Conservation (phyloP, 1,284 basidiomycete species). For the Farysia itapuensis region DNA sequence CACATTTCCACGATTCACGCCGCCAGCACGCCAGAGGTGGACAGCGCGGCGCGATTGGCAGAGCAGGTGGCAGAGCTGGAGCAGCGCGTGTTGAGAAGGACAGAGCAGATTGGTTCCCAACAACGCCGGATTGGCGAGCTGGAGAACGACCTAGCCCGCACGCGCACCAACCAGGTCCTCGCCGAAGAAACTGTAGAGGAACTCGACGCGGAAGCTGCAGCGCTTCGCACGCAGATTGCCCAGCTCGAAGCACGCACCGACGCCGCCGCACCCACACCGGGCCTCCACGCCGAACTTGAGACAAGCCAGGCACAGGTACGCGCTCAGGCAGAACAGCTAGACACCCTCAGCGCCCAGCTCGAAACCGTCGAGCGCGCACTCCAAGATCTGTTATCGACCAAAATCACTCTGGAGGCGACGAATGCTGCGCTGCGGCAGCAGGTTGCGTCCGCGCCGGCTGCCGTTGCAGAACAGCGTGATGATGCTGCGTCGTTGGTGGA, state of each 20-base stretch:
- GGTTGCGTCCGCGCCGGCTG: neutral
- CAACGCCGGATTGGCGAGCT: conserved; percentile 11
- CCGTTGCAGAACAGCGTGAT: neutral
- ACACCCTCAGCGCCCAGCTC: neutral
- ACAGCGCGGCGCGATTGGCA: too few relatives aligned
- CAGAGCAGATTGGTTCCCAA: conserved; percentile 36
- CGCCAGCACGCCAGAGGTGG: too few relatives aligned
- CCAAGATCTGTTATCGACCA: neutral
- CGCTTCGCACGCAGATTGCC: neutral
- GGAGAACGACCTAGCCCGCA: conserved; percentile 14
- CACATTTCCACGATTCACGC: too few relatives aligned
- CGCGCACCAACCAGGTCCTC: conserved; percentile 17
- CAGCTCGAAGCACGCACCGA: too few relatives aligned
- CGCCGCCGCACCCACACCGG: too few relatives aligned
- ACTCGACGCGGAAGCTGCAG: conserved; percentile 4
- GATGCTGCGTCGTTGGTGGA: neutral
- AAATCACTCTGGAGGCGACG: neutral
- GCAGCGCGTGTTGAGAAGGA: conserved; percentile 21
- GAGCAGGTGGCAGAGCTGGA: conserved; percentile 11
- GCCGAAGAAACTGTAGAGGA: conserved; percentile 24
- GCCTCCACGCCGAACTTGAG: neutral
- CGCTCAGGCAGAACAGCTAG: neutral
- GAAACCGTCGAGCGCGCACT: neutral
- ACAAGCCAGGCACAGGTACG: neutral
- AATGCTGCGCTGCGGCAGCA: neutral